Conservation (phyloP, 441 rosid species). For the Eruca vesicaria region DNA sequence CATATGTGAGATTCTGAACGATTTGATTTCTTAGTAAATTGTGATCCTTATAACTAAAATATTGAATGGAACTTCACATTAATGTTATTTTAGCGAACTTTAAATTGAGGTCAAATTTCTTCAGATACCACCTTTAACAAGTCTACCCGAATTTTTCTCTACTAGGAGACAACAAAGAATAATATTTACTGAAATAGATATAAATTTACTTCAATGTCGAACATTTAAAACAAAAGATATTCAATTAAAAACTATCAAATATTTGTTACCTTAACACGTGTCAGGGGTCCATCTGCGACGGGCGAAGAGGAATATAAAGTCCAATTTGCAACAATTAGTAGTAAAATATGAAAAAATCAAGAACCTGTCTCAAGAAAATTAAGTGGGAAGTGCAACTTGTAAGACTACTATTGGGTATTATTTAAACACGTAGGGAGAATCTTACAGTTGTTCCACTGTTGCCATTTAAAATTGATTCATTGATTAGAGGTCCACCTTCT, state of each 20-base stretch:
- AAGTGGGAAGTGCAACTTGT: slow-evolving; percentile 27
- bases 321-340: neutral
- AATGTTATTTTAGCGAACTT: neutral
- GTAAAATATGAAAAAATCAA: neutral
- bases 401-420: slow-evolving; percentile 27
- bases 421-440: slow-evolving; percentile 39
- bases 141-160: neutral
- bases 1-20: neutral
- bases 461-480: slow-evolving; percentile 15
- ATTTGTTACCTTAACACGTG: neutral
- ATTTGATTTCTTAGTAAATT: neutral
- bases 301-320: slow-evolving; percentile 27
- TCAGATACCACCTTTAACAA: slow-evolving; percentile 12
- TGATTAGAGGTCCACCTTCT: slow-evolving; percentile 25
- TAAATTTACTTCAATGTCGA: slow-evolving; percentile 22
- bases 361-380: slow-evolving; percentile 22
- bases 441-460: slow-evolving; percentile 44
- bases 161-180: neutral
- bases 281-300: slow-evolving; percentile 17
- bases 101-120: slow-evolving; percentile 3
- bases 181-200: neutral
- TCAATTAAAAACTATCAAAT: neutral
- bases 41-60: slow-evolving; percentile 1
- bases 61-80: neutral
- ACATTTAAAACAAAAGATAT: slow-evolving; percentile 5